Evolutionary conservation across 2,329 filamentous ascomycete species (phyloP), one percentile per base, ranked within the genome.

Genomic region (Aspergillus niger): DNA sequence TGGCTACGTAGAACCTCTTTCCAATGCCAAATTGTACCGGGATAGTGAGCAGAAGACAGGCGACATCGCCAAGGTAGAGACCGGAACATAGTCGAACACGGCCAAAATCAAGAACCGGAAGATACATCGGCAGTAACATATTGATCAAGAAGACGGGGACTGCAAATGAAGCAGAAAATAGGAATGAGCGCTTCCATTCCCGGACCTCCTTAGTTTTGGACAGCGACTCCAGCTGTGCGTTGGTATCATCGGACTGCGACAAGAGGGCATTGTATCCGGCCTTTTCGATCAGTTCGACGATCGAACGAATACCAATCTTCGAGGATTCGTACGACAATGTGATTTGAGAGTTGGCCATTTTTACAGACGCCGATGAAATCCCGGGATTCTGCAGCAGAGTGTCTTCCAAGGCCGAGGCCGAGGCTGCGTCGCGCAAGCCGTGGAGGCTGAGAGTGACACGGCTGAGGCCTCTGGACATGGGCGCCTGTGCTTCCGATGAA

Each of bases 21-120:
- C 95, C 95, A 70, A 99, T 91, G 67, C 95, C 95, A 70, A 99
- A 99, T 75, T 99, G 95, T 8, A 99, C 89, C 32, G 95, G 95
- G 68, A 97, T 87, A 10, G 95, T 98, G 53, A 99, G 85, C 59
- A 84, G 71, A 55, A 98, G 80, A 76, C 92, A 97, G 56, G 96
- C 77, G 8, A 98, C 73, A 71, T 99, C 95, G 64, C 94, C 93
- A 3, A 98, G 85, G 77, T 89, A 98, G 15, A 99, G 81, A 28
- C 95, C 95, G 1, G 86, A 85, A 24, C 87, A 76, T 5, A 93
- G 72, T 63, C 85, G 73, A 24, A 91, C 75, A 41, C 80, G 83
- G 55, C 92, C 93, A 75, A 95, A 91, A 76, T 99, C 91, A 15
- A 97, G 73, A 30, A 81, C 74, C 1, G 88, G 90, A 8, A 93